Evolutionary conservation across 345 rosid species (phyloP), one percentile per base, ranked within the genome.

Genomic region (Citrus maxima): DNA sequence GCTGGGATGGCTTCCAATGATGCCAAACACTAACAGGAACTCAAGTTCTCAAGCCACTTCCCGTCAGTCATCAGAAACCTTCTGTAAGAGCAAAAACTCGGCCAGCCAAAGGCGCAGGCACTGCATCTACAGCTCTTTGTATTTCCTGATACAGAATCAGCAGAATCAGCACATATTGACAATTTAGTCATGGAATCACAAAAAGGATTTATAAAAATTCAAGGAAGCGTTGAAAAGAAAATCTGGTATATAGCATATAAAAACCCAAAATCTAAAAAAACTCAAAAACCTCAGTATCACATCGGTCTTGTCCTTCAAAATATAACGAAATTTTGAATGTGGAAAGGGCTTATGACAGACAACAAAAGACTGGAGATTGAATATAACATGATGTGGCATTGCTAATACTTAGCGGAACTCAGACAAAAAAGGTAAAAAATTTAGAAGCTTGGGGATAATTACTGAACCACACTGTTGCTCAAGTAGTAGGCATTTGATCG

Each of bases 21-120:
- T 51, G 32, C 25, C 49, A 64, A 37, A 54, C 51, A 37, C 69
- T 51, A 38, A 65, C 28, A 58, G 65, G 60, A 69, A 30, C 56
- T 65, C 74, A 10, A 21, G 67, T 32, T 67, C 40, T 32, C 73
- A 67, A 73, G 58, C 73, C 61, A 37, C 65, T 27, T 71, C 65
- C 58, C 16, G 22, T 86, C 82, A 89, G 81, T 65, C 21, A 28
- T 88, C 84, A 93, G 82, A 90, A 90, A 68, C 98, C 97, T 84
- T 91, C 92, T 4, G 93, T 91, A 60, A 96, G 85, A 66, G 96
- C 91, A 90, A 80, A 89, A 74, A 91, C 97, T 73, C 95, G 92
- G 77, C 91, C 95, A 25, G 82, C 81, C 80, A 96, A 81, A 79
- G 98, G 89, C 27, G 90, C 82, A 65, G 87, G 85, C 75, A 94